A percentile compares a stretch with the other conserved stretches of the same genome.
Evolutionary conservation across 2,329 filamentous ascomycete genomes (phyloP).

Genomic region (Neurospora crassa): DNA sequence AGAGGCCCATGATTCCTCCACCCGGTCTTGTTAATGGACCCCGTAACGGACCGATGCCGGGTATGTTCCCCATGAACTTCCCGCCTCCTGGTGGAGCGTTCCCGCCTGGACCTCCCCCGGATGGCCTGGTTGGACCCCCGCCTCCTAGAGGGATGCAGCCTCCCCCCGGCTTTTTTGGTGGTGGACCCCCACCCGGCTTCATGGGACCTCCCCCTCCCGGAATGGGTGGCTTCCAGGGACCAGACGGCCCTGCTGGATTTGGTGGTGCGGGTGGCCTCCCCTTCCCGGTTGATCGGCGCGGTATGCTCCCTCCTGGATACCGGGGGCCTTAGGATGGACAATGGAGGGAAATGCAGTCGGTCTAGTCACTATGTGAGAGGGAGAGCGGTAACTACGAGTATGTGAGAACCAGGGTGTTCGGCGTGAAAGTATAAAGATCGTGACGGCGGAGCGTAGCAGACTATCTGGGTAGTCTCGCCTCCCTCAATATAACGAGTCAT

Average conservation of each 20-base stretch:
- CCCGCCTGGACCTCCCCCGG: slow-evolving; percentile 27
- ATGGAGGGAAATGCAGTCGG: neutral
- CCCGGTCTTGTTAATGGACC: slow-evolving; percentile 39
- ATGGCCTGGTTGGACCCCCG: slow-evolving; percentile 35
- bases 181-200: slow-evolving; percentile 39
- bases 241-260: slow-evolving; percentile 13
- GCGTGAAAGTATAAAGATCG: neutral
- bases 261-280: slow-evolving; percentile 2
- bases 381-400: neutral
- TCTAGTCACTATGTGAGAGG: neutral
- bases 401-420: neutral
- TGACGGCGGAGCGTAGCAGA: neutral
- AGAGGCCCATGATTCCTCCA: slow-evolving; percentile 49
- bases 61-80: slow-evolving; percentile 55
- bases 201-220: slow-evolving; percentile 38
- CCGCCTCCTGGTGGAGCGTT: slow-evolving; percentile 28
- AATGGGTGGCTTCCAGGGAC: slow-evolving; percentile 47
- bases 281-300: slow-evolving; percentile 25
- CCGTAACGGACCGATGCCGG: slow-evolving; percentile 42
- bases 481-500: neutral
- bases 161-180: slow-evolving; percentile 48
- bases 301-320: slow-evolving; percentile 40
- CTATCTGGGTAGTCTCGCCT: neutral
- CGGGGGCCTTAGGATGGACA: slow-evolving; percentile 5
- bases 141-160: slow-evolving; percentile 36